Percentiles rank a stretch among this genome's conserved stretches.
Evolutionary conservation across 441 rosid genomes (phyloP).

Genomic region (Gossypium trilobum): DNA sequence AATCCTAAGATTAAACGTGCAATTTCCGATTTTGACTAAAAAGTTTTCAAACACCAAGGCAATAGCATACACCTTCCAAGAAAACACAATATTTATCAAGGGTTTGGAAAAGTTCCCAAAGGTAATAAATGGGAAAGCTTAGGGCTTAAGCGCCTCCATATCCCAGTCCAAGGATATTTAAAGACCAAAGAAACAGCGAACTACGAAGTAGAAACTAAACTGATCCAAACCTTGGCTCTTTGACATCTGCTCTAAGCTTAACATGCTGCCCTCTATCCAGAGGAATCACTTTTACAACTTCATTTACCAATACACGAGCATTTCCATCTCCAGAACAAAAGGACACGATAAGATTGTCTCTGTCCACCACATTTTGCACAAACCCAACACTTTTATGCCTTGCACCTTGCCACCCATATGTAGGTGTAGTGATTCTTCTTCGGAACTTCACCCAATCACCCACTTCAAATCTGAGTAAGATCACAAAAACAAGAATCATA

Average conservation of each 20-base stretch:
- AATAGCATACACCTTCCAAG: neutral
- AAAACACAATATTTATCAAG: too few relatives aligned
- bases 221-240: constrained; percentile 75
- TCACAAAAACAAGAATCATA: neutral
- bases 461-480: constrained; percentile 59
- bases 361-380: constrained; percentile 80
- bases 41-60: neutral
- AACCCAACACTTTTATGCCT: constrained; percentile 90
- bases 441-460: constrained; percentile 98
- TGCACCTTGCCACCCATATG: constrained; percentile 95
- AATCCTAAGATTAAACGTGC: too few relatives aligned
- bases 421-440: constrained; percentile 65
- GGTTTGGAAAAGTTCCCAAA: too few relatives aligned
- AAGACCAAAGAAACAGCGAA: neutral
- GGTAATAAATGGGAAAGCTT: neutral
- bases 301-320: constrained; percentile 69
- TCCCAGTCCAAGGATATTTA: neutral
- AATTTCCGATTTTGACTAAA: too few relatives aligned
- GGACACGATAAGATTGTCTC: constrained; percentile 66
- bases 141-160: too few relatives aligned
- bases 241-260: constrained; percentile 65
- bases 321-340: constrained; percentile 73
- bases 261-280: constrained; percentile 97
- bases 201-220: constrained; percentile 11
- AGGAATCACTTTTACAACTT: constrained; percentile 85